Conservation (phyloP, 1,284 basidiomycete species). For the Heterobasidion annosum region DNA sequence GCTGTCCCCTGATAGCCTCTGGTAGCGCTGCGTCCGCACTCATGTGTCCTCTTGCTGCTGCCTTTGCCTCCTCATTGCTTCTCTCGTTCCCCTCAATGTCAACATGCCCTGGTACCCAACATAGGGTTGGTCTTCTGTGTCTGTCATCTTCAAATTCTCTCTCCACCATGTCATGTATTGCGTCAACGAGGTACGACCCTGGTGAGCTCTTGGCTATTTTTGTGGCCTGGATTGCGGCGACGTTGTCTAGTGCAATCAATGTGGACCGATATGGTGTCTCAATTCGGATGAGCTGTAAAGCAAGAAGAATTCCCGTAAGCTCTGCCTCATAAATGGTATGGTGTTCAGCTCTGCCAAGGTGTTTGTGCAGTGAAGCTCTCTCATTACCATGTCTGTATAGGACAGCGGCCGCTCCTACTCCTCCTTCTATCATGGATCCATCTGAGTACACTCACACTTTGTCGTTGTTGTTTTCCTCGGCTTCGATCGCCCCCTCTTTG, state of each 20-base stretch:
- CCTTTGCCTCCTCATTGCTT: not conserved
- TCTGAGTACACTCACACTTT: not conserved
- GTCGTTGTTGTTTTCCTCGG: not conserved
- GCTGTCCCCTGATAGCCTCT: not conserved
- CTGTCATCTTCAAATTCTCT: not conserved
- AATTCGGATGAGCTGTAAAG: not conserved
- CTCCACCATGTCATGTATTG: not conserved
- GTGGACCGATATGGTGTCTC: not conserved
- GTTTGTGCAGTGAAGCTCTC: not conserved
- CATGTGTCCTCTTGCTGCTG: not conserved
- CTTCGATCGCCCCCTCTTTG: not conserved
- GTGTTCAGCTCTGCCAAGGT: not conserved
- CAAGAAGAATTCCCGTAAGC: not conserved
- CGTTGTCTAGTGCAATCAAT: not conserved
- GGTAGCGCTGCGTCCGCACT: not conserved
- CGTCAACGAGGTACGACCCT: not conserved
- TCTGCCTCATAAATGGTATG: slow-evolving; percentile 3
- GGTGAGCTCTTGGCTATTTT: not conserved
- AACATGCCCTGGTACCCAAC: not conserved
- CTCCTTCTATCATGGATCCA: not conserved
- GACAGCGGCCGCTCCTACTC: not conserved
- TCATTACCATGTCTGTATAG: not conserved
- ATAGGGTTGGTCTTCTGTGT: not conserved
- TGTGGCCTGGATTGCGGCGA: not conserved
- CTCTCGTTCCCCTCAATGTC: not conserved